Base-by-base conservation (phyloP, 768 basidiomycete genomes). In the Daedalea quercina region DNA sequence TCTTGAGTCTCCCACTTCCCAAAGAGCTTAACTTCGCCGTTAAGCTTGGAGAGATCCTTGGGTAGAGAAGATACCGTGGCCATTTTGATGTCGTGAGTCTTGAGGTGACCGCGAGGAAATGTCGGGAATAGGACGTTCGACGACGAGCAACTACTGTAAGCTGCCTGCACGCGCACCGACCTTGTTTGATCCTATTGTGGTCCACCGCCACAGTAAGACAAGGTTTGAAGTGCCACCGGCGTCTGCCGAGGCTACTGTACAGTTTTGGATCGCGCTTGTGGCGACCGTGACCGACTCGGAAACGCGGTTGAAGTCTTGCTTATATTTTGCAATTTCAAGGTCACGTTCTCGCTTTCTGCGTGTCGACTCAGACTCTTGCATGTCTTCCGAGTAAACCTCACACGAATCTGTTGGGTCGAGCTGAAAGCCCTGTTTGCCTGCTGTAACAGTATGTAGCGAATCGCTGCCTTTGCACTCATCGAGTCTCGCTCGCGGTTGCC, bases 1-100 rank as follows among this genome's bases (percentile, higher is more conserved):
- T 93, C 94, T 68, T 92, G 86, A 58, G 93, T 89, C 53, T 97
- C 94, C 96, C 96, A 99, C 78, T 94, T 94, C 67, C 93, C 94
- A 69, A 99, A 99, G 57, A 99, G 85, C 75, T 95, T 96, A 67
- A 98, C 82, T 63, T 91, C 90, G 70, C 79, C 80, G 58, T 85
- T 88, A 62, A 90, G 75, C 70, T 73, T 88, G 56, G 88, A 85
- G 67, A 93, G 77, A 52, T 90, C 88, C 73, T 74, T 89, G 48
- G 90, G 90, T 56, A 93, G 87, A 41, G 88, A 84, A 61, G 82
- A 80, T 56, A 73, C 76, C 54, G 75, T 59, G 58, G 83, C 79
- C 84, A 86, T 87, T 61, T 62, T 65, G 56, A 54, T 44, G 57
- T 53, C 53, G 53, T 57, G 56, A 41, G 53, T 34, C 60, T 54